Conservation (phyloP, 495 filamentous ascomycete species). For the Jackrogersella minutella region DNA sequence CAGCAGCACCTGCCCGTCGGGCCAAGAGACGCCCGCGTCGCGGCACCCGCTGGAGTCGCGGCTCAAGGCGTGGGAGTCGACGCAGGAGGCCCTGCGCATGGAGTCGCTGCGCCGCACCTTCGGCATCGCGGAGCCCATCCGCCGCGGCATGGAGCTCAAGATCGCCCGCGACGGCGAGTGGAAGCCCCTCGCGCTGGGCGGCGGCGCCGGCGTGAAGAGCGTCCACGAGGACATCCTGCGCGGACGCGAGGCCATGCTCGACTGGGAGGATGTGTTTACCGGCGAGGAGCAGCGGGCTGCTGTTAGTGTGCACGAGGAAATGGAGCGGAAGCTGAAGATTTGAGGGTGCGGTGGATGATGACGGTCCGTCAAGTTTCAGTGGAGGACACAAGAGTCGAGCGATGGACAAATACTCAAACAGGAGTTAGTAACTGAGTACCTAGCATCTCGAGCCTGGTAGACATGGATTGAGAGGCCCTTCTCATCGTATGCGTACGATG, state of each 20-base stretch:
- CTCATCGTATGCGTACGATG: background rate
- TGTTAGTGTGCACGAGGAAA: slow-evolving; percentile 84
- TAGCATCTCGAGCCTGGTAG: too few species aligned
- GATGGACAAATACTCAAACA: too few species aligned
- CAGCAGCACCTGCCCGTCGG: slow-evolving; percentile 55
- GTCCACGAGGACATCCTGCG: slow-evolving; percentile 60
- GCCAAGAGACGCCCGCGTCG: slow-evolving; percentile 57
- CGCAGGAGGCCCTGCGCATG: slow-evolving; percentile 89
- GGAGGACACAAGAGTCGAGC: too few species aligned
- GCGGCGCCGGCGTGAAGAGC: slow-evolving; percentile 26
- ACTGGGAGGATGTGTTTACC: slow-evolving; percentile 66
- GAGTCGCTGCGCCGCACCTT: slow-evolving; percentile 81
- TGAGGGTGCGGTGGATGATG: slow-evolving; percentile 20
- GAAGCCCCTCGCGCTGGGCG: slow-evolving; percentile 58
- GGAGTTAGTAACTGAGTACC: too few species aligned
- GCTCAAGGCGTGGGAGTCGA: slow-evolving; percentile 81
- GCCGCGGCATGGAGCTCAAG: slow-evolving; percentile 94
- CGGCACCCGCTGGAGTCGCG: slow-evolving; percentile 92
- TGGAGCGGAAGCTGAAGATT: slow-evolving; percentile 82
- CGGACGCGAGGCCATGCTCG: slow-evolving; percentile 45
- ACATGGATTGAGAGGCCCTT: background rate
- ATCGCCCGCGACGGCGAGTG: slow-evolving; percentile 68
- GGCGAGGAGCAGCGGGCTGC: slow-evolving; percentile 73
- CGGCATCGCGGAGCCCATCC: slow-evolving; percentile 92
- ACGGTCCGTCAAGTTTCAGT: too few species aligned